Evolutionary conservation across 2,329 filamentous ascomycete genomes (phyloP).

Genomic region (Aureobasidium sp.): DNA sequence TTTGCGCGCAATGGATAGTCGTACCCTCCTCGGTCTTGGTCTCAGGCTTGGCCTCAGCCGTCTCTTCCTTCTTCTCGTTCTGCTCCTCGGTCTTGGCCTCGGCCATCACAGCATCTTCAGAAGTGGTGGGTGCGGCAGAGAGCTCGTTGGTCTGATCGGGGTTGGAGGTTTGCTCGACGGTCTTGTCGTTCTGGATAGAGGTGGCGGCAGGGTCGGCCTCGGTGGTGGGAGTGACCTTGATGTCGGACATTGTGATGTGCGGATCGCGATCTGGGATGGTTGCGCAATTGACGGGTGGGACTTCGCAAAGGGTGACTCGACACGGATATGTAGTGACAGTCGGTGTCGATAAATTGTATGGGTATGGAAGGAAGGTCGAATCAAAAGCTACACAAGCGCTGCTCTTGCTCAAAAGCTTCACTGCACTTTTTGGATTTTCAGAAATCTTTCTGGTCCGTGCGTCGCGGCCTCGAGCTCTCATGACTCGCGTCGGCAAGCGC

Average conservation of each 20-base stretch:
- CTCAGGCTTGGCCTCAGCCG: neutral
- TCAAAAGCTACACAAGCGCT: neutral
- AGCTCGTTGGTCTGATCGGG: slow-evolving; percentile 13
- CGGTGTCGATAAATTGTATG: neutral
- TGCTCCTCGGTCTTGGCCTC: slow-evolving; percentile 14
- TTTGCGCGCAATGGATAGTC: neutral
- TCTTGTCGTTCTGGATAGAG: slow-evolving; percentile 15
- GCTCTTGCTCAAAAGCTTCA: slow-evolving; percentile 1
- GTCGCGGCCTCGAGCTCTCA: neutral
- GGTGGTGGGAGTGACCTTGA: slow-evolving; percentile 1
- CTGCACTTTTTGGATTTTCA: slow-evolving; percentile 1
- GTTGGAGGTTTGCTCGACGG: slow-evolving; percentile 13
- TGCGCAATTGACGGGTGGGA: neutral
- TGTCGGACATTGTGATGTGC: slow-evolving; percentile 13
- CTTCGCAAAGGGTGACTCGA: slow-evolving; percentile 3
- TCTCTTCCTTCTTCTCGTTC: slow-evolving; percentile 12
- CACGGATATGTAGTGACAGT: neutral
- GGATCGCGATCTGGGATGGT: neutral
- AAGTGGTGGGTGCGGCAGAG: slow-evolving; percentile 14
- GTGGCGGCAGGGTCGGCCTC: slow-evolving; percentile 15
- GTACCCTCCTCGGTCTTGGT: slow-evolving; percentile 5
- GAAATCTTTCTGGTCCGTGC: neutral
- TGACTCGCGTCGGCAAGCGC: neutral
- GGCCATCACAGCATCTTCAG: slow-evolving; percentile 13
- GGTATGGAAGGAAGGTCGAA: neutral